These are phyloP conservation scores for Mycena filopes DNA, from an alignment of 768 basidiomycete species.

Conservation along the genomic window DNA sequence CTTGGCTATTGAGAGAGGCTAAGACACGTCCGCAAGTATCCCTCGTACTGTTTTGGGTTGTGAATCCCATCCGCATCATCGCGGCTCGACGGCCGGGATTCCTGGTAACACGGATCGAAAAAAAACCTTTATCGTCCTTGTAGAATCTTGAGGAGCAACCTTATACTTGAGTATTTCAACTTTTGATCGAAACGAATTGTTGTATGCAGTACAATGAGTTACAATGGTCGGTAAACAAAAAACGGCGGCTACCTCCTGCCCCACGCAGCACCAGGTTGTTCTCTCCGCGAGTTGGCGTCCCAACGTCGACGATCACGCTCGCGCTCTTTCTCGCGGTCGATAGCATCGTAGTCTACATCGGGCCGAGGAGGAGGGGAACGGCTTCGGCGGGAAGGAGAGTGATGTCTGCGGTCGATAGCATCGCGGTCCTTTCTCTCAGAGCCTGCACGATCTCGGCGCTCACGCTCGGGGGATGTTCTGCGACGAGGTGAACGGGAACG, in stretches of 20 bases:
- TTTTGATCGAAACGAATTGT: too few species aligned
- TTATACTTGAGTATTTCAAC: too few species aligned
- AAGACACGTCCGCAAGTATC: too few species aligned
- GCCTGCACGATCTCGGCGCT: constrained; percentile 25
- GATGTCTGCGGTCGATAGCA: constrained; percentile 17
- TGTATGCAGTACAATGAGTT: too few species aligned
- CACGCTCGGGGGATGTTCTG: constrained; percentile 44
- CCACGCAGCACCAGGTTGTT: constrained; percentile 1
- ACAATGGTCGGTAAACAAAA: too few species aligned
- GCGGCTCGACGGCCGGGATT: too few species aligned
- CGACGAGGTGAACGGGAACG: constrained; percentile 44
- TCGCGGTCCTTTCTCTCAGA: constrained; percentile 9
- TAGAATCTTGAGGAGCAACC: too few species aligned
- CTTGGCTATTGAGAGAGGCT: too few species aligned
- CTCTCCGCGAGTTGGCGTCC: not conserved
- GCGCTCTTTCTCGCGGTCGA: constrained; percentile 48
- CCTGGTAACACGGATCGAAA: too few species aligned
- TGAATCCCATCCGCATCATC: too few species aligned
- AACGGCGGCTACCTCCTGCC: not conserved
- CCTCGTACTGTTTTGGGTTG: too few species aligned
- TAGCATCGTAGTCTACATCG: constrained; percentile 43
- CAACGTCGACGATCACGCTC: not conserved
- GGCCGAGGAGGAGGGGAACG: constrained; percentile 21
- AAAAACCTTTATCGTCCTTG: too few species aligned
- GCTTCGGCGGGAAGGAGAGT: constrained; percentile 17